A percentile compares a stretch with the other conserved stretches of the same genome.
phyloP scores from a whole-genome alignment of 2,329 filamentous ascomycete genomes.

The Thelonectria rubi region DNA sequence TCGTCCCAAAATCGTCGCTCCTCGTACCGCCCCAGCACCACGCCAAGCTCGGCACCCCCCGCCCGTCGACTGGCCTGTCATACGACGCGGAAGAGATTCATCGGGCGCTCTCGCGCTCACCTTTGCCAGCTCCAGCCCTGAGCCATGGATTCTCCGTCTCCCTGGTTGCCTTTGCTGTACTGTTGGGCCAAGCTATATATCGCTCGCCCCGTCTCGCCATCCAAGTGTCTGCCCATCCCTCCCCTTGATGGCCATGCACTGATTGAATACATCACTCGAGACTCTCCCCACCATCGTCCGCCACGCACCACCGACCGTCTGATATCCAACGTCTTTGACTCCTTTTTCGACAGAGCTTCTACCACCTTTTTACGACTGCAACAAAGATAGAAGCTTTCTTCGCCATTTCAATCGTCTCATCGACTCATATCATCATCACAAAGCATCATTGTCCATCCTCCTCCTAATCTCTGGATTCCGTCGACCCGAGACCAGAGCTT shows the following conservation, averaged over 20 bases:
- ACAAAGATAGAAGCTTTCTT: constrained; percentile 18
- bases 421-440: constrained; percentile 28
- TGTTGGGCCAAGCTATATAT: constrained; percentile 40
- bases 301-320: constrained; percentile 38
- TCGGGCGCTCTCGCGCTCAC: constrained; percentile 41
- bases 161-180: constrained; percentile 14
- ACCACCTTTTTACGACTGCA: constrained; percentile 10
- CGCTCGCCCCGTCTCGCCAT: constrained; percentile 44
- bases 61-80: constrained; percentile 40
- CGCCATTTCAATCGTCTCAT: constrained; percentile 11
- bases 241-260: constrained; percentile 34
- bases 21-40: constrained; percentile 30
- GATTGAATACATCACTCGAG: constrained; percentile 40
- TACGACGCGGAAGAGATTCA: constrained; percentile 42
- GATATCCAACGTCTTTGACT: constrained; percentile 29
- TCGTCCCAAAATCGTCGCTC: constrained; percentile 19
- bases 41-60: constrained; percentile 43
- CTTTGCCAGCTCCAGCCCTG: constrained; percentile 21
- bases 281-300: constrained; percentile 38
- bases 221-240: constrained; percentile 40
- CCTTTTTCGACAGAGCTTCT: constrained; percentile 17
- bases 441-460: constrained; percentile 1
- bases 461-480: constrained; percentile 16
- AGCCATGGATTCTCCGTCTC: constrained; percentile 10
- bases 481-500: constrained; percentile 16